A percentile compares a stretch with the other conserved stretches of the same genome.
These are phyloP conservation scores for Diplodia sapinea DNA, from an alignment of 2,329 filamentous ascomycete genomes.

Conservation along the genomic window DNA sequence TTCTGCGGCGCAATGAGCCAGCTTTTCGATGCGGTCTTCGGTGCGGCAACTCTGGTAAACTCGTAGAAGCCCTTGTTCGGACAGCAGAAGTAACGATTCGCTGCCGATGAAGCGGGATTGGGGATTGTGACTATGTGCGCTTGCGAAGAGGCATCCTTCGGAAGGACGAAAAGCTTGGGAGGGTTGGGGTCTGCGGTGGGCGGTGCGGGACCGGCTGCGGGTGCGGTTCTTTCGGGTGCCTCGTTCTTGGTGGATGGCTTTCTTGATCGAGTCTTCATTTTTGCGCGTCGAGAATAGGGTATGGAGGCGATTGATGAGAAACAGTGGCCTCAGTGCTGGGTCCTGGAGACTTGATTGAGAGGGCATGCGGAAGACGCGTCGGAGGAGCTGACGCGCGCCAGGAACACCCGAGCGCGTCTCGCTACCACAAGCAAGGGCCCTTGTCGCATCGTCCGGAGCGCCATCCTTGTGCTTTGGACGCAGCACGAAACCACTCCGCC, in stretches of 20 bases:
- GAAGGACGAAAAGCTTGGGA: conserved; percentile 64
- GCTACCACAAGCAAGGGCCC: conserved; percentile 17
- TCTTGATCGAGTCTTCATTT: conserved; percentile 43
- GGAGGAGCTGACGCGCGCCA: conserved; percentile 11
- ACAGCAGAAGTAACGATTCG: conserved; percentile 64
- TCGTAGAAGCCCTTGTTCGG: conserved; percentile 65
- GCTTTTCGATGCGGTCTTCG: conserved; percentile 59
- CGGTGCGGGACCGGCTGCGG: conserved; percentile 36
- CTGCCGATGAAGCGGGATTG: conserved; percentile 57
- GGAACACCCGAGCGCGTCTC: conserved; percentile 12
- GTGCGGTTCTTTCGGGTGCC: not conserved
- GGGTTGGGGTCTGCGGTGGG: conserved; percentile 49
- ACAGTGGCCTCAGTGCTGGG: not conserved
- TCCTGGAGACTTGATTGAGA: not conserved
- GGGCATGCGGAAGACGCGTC: conserved; percentile 23
- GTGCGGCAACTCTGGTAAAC: conserved; percentile 62
- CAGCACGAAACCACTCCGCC: conserved; percentile 29
- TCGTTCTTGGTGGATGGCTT: conserved; percentile 33
- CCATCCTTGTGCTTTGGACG: conserved; percentile 28
- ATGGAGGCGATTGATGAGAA: not conserved
- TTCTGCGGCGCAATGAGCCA: conserved; percentile 55
- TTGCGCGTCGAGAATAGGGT: not conserved
- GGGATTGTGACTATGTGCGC: conserved; percentile 63
- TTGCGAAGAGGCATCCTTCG: conserved; percentile 57
- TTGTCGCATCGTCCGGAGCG: conserved; percentile 25